Percentiles rank a stretch among this genome's conserved stretches.
These are phyloP conservation scores for Pythium dissimile DNA, from an alignment of 352 stramenopile genomes.

Conservation along the genomic window DNA sequence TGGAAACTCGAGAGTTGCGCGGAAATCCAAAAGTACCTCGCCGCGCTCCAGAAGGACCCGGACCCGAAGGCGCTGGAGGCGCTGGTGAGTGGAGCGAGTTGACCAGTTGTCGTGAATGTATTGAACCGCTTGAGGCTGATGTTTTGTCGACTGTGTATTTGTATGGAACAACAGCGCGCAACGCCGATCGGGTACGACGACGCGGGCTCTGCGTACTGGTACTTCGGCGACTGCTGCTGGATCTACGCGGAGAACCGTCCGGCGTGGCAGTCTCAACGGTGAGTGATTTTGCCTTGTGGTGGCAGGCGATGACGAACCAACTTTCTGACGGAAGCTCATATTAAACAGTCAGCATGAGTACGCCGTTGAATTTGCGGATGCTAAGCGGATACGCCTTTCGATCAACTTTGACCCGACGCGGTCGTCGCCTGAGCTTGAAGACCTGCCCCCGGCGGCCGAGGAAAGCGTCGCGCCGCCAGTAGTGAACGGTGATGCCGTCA, in stretches of 20 bases:
- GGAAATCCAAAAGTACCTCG: conserved; percentile 77
- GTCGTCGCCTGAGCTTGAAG: background rate
- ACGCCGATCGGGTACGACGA: conserved; percentile 76
- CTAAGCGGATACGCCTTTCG: conserved; percentile 73
- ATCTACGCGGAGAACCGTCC: conserved; percentile 79
- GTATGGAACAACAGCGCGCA: conserved; percentile 54
- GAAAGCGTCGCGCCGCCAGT: background rate
- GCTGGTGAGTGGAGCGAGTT: conserved; percentile 38
- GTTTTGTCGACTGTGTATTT: no score
- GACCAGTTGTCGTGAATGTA: no score
- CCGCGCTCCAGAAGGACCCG: conserved; percentile 58
- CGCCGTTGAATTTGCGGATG: conserved; percentile 65
- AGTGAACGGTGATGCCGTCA: background rate
- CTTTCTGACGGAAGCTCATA: background rate
- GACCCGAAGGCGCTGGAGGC: conserved; percentile 49
- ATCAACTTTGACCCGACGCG: conserved; percentile 56
- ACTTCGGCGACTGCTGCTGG: conserved; percentile 84
- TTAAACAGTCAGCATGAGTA: conserved; percentile 25
- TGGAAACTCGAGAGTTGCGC: conserved; percentile 78
- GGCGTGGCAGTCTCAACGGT: conserved; percentile 44
- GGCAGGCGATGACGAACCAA: background rate
- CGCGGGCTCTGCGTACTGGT: conserved; percentile 74
- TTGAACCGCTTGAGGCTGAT: no score
- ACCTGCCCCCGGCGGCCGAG: background rate
- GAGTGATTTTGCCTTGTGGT: background rate